phyloP scores from a whole-genome alignment of 176 grass and related monocot species.

The Chloris gayana region DNA sequence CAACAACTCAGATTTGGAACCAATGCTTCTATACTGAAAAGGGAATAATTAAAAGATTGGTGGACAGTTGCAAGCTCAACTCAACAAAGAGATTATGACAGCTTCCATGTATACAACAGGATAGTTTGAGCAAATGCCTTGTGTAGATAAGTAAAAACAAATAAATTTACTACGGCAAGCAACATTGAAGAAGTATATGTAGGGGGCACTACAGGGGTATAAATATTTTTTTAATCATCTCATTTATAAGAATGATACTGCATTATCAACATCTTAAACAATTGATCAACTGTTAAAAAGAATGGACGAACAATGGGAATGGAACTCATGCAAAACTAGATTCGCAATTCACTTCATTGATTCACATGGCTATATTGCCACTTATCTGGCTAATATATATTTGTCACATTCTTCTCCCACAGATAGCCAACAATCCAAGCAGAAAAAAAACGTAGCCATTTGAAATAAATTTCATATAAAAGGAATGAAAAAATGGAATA shows the following conservation, averaged over 20 bases:
- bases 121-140: neutral
- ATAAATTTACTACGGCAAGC: conserved; percentile 5
- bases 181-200: conserved; percentile 9
- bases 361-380: neutral
- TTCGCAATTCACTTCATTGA: neutral
- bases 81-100: neutral
- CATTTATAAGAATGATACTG: neutral
- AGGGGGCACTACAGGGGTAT: neutral
- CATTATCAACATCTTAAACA: neutral
- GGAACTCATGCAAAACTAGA: neutral
- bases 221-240: neutral
- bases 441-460: neutral
- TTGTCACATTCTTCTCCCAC: neutral
- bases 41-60: neutral
- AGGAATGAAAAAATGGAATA: conserved; percentile 1
- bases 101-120: neutral
- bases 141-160: neutral
- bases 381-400: neutral
- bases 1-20: neutral
- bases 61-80: neutral
- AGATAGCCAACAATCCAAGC: neutral
- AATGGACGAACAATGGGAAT: too few species aligned
- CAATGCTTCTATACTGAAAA: neutral
- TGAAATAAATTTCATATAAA: conserved; percentile 1
- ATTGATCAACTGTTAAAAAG: neutral